Evolutionary conservation across 78 protist species (phyloP), one percentile per base, ranked within the genome.

Genomic region (Dictyostelium intermedium): DNA sequence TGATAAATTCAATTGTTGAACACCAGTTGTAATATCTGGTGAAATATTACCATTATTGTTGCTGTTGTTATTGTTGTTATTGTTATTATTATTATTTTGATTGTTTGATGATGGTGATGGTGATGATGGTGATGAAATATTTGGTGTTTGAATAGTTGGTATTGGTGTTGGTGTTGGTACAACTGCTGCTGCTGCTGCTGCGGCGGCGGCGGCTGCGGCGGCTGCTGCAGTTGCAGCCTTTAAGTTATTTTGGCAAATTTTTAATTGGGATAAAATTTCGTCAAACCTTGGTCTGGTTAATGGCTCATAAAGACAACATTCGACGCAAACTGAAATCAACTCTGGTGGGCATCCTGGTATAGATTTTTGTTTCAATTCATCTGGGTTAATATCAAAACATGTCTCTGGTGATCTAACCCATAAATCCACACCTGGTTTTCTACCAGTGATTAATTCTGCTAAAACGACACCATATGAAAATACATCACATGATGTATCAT

Each of bases 401-500:
- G 93, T 89, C 27, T 89, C 93, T 69, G 93, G 93, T 27, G 93
- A 83, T 47, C 96, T 87, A 16, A 84, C 56, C 96, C 96, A 92
- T 35, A 92, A 43, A 82, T 92, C 96, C 11, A 85, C 91, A 77
- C 96, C 96, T 78, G 96, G 96, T 43, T 85, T 85, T 50, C 86
- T 77, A n/a, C 91, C 92, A 32, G 96, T 92, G 27, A 92, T 92
- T 30, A 92, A 69, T 23, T 92, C 96, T 39, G 96, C 96, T 18
- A 92, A 74, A 14, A 92, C 96, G 1, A 85, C 91, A 85, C 96
- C 96, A 84, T 70, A 92, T 16, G 96, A 92, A 30, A 92, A 92
- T n/a, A 92, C 96, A 85, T 92, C 96, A 30, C 93, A 89, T 18
- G 93, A 89, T 37, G 93, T 89, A 70, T 89, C 93, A 73, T 89